Conservation (phyloP, 139 green algal genomes). For the Gonium pectorale region DNA sequence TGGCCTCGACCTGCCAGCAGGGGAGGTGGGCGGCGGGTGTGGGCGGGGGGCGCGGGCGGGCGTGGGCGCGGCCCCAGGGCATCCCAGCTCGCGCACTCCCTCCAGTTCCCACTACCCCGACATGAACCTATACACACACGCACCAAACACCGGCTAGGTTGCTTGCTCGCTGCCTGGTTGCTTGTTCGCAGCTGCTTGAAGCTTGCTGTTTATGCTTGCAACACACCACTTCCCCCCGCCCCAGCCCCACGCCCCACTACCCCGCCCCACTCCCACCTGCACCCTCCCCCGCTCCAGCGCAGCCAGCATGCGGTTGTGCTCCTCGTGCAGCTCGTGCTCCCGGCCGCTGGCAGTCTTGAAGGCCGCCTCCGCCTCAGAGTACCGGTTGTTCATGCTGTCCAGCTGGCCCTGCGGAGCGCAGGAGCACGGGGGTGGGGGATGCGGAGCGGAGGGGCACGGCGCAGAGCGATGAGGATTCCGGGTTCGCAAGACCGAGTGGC, state of each 20-base stretch:
- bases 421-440: background rate
- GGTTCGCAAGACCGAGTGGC: too few species aligned
- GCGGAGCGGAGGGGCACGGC: too few species aligned
- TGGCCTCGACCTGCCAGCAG: constrained; percentile 59
- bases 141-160: too few species aligned
- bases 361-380: constrained; percentile 45
- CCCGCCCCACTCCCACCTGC: constrained; percentile 28
- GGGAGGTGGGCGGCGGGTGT: background rate
- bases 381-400: constrained; percentile 43
- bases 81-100: too few species aligned
- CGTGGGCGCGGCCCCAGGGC: too few species aligned
- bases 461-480: too few species aligned
- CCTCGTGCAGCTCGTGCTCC: constrained; percentile 56
- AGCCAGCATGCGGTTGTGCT: constrained; percentile 57
- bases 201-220: too few species aligned
- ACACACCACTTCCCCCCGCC: background rate
- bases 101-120: too few species aligned
- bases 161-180: too few species aligned
- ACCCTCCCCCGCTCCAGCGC: constrained; percentile 55
- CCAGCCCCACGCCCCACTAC: background rate
- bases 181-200: too few species aligned
- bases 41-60: too few species aligned
- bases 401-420: constrained; percentile 49
- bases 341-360: constrained; percentile 25
- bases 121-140: too few species aligned